Evolutionary conservation across 108 stramenopile genomes (phyloP), one percentile per base, ranked within the genome.

Genomic region (Bacterosira constricta): DNA sequence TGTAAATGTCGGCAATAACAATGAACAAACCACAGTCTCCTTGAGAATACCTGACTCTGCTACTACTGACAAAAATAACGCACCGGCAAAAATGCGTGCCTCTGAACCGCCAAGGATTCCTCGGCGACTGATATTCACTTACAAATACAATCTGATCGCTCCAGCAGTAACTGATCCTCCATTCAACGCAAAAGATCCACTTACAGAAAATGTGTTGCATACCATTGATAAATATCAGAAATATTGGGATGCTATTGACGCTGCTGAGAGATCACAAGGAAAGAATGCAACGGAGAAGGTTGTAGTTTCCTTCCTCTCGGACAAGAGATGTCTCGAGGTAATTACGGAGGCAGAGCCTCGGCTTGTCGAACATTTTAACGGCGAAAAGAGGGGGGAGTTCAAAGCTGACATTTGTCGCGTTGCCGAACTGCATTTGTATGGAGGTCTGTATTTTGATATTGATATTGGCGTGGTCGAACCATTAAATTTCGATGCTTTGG

Each of bases 381-480:
- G 46, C 20, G 80, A 75, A 34, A 27, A 37, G 36, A 12, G 32
- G 32, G 81, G 81, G 17, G 62, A 55, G 17, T 71, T 52, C 45
- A 76, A 72, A 26, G 70, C 63, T 26, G 75, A 76, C 30, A 76
- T 77, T 21, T 82, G 81, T 58, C 58, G 81, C n/a, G 52, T 70
- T 18, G 75, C 81, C 4, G 75, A 44, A 18, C 35, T 82, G 45
- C 69, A 71, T 50, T 30, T 77, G 0, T 25, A 63, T 12, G 81
- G 81, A 15, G 81, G 81, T 1, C 77, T 77, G 36, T 82, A 82
- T 50, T 65, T 82, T 38, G 81, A 82, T 62, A 56, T 71, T 21
- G 81, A 82, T 30, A 41, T 82, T 17, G 30, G 36, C 12, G 67
- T 70, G 15, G 54, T 81, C 6, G 49, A 38, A 13, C 73, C 73